Percentiles rank a stretch among this genome's conserved stretches.
Evolutionary conservation across 1,284 basidiomycete species (phyloP).

Genomic region (Butyriboletus appendiculatus): DNA sequence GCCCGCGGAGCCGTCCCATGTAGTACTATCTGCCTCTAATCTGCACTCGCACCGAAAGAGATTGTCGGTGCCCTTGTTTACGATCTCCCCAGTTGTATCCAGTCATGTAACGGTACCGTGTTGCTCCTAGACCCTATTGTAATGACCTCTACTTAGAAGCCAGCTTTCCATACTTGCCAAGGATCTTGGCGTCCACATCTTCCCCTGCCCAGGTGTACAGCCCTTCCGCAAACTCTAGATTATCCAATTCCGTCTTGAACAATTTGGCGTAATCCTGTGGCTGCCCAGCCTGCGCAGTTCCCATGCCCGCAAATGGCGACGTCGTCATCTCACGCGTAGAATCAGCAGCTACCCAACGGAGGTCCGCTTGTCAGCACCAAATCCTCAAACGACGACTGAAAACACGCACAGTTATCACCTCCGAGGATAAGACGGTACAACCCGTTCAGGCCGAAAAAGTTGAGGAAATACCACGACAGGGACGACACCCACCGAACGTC

Average conservation of each 20-base stretch:
- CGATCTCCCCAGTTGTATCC: slow-evolving; percentile 25
- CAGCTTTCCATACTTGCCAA: slow-evolving; percentile 71
- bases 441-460: slow-evolving; percentile 97
- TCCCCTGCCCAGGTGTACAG: slow-evolving; percentile 81
- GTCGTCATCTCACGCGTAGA: slow-evolving; percentile 73
- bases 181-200: slow-evolving; percentile 77
- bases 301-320: slow-evolving; percentile 71
- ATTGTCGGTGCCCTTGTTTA: slow-evolving; percentile 17
- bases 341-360: slow-evolving; percentile 61
- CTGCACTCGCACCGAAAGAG: slow-evolving; percentile 12
- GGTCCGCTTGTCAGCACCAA: slow-evolving; percentile 18
- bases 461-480: slow-evolving; percentile 98
- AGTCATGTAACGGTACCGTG: slow-evolving; percentile 29
- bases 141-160: slow-evolving; percentile 25
- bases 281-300: slow-evolving; percentile 50
- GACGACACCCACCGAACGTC: slow-evolving; percentile 99
- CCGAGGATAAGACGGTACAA: slow-evolving; percentile 94
- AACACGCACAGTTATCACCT: slow-evolving; percentile 78
- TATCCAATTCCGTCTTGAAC: slow-evolving; percentile 91
- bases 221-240: slow-evolving; percentile 89
- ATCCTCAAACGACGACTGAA: slow-evolving; percentile 12
- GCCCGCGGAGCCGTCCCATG: slow-evolving; percentile 24
- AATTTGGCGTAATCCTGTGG: slow-evolving; percentile 88
- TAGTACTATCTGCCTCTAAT: slow-evolving; percentile 34
- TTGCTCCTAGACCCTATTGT: slow-evolving; percentile 21